Evolutionary conservation across 1,284 basidiomycete species (phyloP).

Genomic region (Cerioporus squamosus): DNA sequence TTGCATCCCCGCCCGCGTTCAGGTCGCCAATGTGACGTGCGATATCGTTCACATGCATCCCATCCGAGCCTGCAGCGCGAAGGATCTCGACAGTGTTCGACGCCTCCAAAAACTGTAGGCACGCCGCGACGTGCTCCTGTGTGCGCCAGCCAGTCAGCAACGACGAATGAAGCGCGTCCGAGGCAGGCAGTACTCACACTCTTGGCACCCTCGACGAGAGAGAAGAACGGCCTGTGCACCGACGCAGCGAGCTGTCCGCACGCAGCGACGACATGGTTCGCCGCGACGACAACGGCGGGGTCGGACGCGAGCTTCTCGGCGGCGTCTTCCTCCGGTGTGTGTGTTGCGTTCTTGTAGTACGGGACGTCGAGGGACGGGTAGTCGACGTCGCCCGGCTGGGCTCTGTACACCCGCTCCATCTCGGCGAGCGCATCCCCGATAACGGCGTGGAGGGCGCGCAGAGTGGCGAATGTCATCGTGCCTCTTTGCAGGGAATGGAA

Average conservation of each 20-base stretch:
- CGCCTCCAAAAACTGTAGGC: slow-evolving; percentile 67
- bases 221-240: slow-evolving; percentile 68
- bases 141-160: not conserved
- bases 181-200: slow-evolving; percentile 45
- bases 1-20: not conserved
- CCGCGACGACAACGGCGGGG: slow-evolving; percentile 59
- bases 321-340: slow-evolving; percentile 9
- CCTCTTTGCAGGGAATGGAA: slow-evolving; percentile 24
- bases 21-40: slow-evolving; percentile 34
- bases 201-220: slow-evolving; percentile 68
- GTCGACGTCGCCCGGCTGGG: slow-evolving; percentile 39
- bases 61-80: slow-evolving; percentile 57
- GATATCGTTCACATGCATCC: slow-evolving; percentile 60
- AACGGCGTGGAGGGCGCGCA: slow-evolving; percentile 66
- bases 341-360: slow-evolving; percentile 43
- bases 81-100: slow-evolving; percentile 69
- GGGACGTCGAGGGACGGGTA: slow-evolving; percentile 64
- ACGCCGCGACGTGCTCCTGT: slow-evolving; percentile 71
- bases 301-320: slow-evolving; percentile 19
- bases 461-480: slow-evolving; percentile 64
- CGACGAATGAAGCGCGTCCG: not conserved
- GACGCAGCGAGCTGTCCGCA: slow-evolving; percentile 64
- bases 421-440: slow-evolving; percentile 70
- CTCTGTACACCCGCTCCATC: slow-evolving; percentile 61
- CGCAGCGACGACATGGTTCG: slow-evolving; percentile 66